Evolutionary conservation across 106 monocot genomes (phyloP).

Genomic region (Narthecium ossifragum): DNA sequence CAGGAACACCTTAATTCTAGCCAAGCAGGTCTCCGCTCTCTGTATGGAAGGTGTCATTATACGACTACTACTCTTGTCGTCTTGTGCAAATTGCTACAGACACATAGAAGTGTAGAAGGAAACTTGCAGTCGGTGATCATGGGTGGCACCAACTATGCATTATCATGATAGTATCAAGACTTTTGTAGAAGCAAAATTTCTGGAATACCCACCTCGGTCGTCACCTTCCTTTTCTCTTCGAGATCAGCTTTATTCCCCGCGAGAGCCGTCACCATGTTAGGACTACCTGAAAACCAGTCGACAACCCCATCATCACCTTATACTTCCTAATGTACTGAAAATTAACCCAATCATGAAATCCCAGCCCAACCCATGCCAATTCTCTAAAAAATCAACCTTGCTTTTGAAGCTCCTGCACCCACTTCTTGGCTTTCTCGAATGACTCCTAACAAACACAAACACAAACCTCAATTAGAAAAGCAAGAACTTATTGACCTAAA

Average conservation of each 20-base stretch:
- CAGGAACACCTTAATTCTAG: too few relatives aligned
- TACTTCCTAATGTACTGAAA: neutral
- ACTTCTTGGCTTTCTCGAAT: constrained; percentile 82
- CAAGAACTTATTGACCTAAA: neutral
- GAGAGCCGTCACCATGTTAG: constrained; percentile 55
- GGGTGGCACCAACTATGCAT: neutral
- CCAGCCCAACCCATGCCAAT: neutral
- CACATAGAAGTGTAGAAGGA: too few relatives aligned
- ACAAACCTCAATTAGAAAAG: neutral
- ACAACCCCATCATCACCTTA: neutral
- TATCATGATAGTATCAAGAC: neutral
- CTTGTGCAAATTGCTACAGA: too few relatives aligned
- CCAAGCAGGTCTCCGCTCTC: neutral
- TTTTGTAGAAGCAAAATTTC: neutral
- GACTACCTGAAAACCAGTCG: constrained; percentile 22
- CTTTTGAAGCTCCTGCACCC: constrained; percentile 85
- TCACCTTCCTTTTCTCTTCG: constrained; percentile 47
- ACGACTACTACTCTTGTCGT: neutral
- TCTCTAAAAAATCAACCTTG: constrained; percentile 47
- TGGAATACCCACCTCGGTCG: constrained; percentile 29
- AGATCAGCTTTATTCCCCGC: constrained; percentile 52
- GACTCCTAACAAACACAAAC: constrained; percentile 54
- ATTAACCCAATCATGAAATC: neutral
- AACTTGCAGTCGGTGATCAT: too few relatives aligned
- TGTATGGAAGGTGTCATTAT: neutral